Evolutionary conservation across 2,329 filamentous ascomycete species (phyloP), one percentile per base, ranked within the genome.

Genomic region (Aspergillus versicolor): DNA sequence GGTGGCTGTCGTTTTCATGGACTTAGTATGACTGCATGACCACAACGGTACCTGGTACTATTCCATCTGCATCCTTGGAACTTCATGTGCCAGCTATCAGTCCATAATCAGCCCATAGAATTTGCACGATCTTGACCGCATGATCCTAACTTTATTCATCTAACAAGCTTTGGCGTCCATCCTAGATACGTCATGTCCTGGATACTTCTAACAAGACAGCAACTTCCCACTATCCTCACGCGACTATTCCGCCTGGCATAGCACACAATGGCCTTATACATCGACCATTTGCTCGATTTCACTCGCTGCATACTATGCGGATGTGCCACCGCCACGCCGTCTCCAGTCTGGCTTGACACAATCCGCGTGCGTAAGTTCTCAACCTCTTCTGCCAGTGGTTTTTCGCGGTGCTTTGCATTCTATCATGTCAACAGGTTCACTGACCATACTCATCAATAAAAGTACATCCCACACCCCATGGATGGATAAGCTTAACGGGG

Each of bases 261-360:
- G 17, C 6, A 43, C 41, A 43, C 17, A 11, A 43, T 43, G 41
- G 17, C 17, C 12, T 24, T 21, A 43, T 3, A 12, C 3, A 43
- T 43, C 5, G 3, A 21, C 19, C 12, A 34, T 24, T 4, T n/a
- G 15, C n/a, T 52, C 41, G 32, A 53, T 7, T 53, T 46, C 24
- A 40, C 42, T 37, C 37, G 51, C 27, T 53, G 51, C n/a, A 53
- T 53, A 17, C 51, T 53, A 13, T 53, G 51, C 13, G 51, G 42
- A 46, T 17, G 19, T 22, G 30, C 21, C 15, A 47, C 43, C 3
- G 42, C 12, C 6, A 15, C 32, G 3, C 42, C 27, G 13, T 4
- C 27, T 27, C 30, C 22, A 27, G 21, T 41, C 32, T 53, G 51
- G 51, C 30, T 53, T 7, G 42, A 53, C 21, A 32, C 24, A 11